Base-by-base conservation (phyloP, 352 stramenopile genomes). In the Phytopythium oedochilum region DNA sequence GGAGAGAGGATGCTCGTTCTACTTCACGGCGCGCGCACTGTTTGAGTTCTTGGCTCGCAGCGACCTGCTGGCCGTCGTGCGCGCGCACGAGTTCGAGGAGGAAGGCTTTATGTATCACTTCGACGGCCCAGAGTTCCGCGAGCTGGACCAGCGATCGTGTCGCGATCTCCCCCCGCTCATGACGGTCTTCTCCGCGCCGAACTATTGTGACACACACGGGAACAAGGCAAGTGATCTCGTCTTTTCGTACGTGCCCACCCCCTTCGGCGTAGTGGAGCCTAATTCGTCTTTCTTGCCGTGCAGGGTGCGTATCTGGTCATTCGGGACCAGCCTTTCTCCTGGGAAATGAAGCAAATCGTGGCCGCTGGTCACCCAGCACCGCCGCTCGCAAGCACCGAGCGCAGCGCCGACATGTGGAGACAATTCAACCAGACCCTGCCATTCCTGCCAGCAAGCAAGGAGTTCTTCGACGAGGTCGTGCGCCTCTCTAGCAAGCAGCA, bases 121-220 rank as follows among this genome's bases (percentile, higher is more conserved):
- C 35, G 50, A 68, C 38, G 72, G 67, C 5, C 54, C 72, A 5
- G 57, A 74, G 34, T 89, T 66, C 58, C 46, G 61, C 18, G 53
- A 42, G 0, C 39, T 92, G 18, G 82, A 92, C 50, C 70, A 59
- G 12, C 68, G 82, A 15, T 15, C 57, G 0, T 66, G 86, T 56
- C 81, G 72, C 22, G 66, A 61, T 2, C 59, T 90, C 43, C 69
- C 81, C 31, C 81, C 84, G 18, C 65, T 98, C 18, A 88, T 98
- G 43, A 98, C 95, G 0, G 83, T 98, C 5, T 99, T 98, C 72
- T 97, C 83, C 22, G 95, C 96, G 6, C 90, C 94, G 2, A 98
- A 98, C 59, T 98, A 99, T 66, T 99, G 94, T 55, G 94, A 98
- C 66, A 73, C 65, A 14, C 83, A 89, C 32, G 58, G 62, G 10